phyloP scores from a whole-genome alignment of 352 stramenopile species.

The Phytophthora agathidicida region DNA sequence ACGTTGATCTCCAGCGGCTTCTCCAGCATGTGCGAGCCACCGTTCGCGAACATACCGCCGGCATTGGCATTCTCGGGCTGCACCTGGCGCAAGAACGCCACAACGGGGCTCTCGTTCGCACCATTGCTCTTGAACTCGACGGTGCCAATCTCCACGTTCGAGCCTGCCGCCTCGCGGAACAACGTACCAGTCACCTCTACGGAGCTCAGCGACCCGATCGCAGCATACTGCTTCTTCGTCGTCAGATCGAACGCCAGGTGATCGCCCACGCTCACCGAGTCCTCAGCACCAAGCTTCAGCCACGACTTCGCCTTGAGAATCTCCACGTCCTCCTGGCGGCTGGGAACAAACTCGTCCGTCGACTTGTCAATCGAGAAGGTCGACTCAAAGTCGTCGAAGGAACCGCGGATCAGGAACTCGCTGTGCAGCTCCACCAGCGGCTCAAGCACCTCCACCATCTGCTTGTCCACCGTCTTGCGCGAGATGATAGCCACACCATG shows the following conservation, averaged over 20 bases:
- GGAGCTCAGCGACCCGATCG: conserved; percentile 33
- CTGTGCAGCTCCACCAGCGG: no score
- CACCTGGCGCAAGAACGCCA: conserved; percentile 40
- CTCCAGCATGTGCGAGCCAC: conserved; percentile 67
- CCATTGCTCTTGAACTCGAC: conserved; percentile 30
- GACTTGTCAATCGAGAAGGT: conserved; percentile 61
- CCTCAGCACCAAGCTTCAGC: conserved; percentile 40
- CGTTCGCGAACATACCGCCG: conserved; percentile 39
- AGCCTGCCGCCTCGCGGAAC: conserved; percentile 32
- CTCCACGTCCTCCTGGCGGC: conserved; percentile 37
- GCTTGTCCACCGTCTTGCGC: conserved; percentile 43
- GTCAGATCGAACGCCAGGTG: conserved; percentile 47
- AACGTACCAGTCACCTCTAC: conserved; percentile 52
- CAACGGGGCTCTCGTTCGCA: conserved; percentile 46
- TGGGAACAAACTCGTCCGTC: conserved; percentile 38
- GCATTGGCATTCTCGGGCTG: conserved; percentile 18
- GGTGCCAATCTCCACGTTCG: conserved; percentile 28
- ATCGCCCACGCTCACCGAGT: conserved; percentile 41
- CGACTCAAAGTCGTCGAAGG: no score
- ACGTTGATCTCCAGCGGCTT: no score
- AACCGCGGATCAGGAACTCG: no score
- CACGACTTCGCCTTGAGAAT: conserved; percentile 61
- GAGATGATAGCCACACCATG: conserved; percentile 67
- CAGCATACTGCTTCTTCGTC: conserved; percentile 55
- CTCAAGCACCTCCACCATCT: no score